Evolutionary conservation across 768 basidiomycete species (phyloP), one percentile per base, ranked within the genome.

Genomic region (Calocybe indica): DNA sequence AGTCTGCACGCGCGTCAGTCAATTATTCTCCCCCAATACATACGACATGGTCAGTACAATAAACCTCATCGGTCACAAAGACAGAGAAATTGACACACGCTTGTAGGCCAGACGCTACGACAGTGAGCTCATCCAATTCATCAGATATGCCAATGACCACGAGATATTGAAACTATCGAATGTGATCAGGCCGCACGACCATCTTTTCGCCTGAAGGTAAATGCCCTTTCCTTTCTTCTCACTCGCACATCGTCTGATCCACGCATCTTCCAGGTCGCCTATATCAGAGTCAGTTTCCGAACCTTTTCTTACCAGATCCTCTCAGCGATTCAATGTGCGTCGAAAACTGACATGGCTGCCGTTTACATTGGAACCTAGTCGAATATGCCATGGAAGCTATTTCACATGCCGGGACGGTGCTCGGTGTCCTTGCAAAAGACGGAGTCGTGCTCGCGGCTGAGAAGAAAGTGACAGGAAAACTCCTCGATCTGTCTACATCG

Each of bases 311-410:
- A 46, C 22, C 22, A 22, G 22, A 22, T 22, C 22, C 22, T 22
- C 22, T 52, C 36, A 33, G 37, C 8, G 37, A 31, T 7, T 5
- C 42, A 40, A 45, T 40, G 43, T 35, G 38, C 28, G 9, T 13
- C 43, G 30, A 40, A 46, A 14, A 36, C 3, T 13, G n/a, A 33
- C 32, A 33, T 22, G 33, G 50, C 40, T 22, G 29, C 46, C 38
- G 33, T 46, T 54, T 54, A 42, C 39, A 39, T 51, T 36, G 45
- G 40, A 46, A 22, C 52, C 22, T 57, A 95, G 95, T 98, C 73
- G 95, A 99, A 73, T 99, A 99, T 79, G 95, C 95, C 38, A 96
- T 98, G 92, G 96, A 98, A 64, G 92, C 93, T 49, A 97, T 98
- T 75, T 96, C 93, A 29, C 88, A 93, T 59, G 92, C 92, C 13